Evolutionary conservation across 345 rosid species (phyloP).

Genomic region (Citrus trifoliata): DNA sequence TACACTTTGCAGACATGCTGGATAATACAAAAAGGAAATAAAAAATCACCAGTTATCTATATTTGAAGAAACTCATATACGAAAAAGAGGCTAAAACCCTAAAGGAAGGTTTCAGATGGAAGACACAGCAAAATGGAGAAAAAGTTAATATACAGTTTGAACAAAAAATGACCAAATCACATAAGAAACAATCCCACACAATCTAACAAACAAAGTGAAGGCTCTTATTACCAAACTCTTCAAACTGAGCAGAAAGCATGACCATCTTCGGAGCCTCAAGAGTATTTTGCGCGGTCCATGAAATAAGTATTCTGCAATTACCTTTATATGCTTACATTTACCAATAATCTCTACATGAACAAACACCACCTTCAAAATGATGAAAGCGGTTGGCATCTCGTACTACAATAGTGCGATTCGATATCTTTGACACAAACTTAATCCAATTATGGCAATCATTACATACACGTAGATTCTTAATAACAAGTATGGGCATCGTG

Average conservation of each 20-base stretch:
- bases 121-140: not conserved
- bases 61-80: not conserved
- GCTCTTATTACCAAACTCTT: not conserved
- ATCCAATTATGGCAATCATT: conserved; percentile 83
- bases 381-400: conserved; percentile 81
- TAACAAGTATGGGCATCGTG: conserved; percentile 59
- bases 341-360: conserved; percentile 89
- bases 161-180: not conserved
- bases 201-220: not conserved
- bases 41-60: not conserved
- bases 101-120: not conserved
- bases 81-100: not conserved
- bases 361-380: conserved; percentile 72
- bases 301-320: not conserved
- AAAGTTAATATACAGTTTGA: not conserved
- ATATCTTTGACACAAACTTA: conserved; percentile 69
- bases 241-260: not conserved
- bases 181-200: not conserved
- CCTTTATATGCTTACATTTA: conserved; percentile 18
- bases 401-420: conserved; percentile 59
- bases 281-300: not conserved
- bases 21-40: not conserved
- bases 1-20: not conserved
- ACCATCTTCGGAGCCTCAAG: not conserved
- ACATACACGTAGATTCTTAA: conserved; percentile 84